Evolutionary conservation across 148 eudicot species (phyloP), one percentile per base, ranked within the genome.

Genomic region (Pouteria glomerata): DNA sequence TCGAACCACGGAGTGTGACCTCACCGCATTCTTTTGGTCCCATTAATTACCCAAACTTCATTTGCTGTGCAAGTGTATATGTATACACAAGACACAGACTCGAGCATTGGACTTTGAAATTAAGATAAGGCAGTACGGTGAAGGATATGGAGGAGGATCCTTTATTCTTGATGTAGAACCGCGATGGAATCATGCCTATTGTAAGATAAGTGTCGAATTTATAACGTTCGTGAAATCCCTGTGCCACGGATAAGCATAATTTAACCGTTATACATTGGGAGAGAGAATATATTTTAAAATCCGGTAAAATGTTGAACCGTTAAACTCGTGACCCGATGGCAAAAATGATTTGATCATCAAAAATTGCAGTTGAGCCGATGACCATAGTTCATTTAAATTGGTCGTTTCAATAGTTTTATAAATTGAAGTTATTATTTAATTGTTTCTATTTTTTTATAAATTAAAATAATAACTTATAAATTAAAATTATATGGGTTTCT

Each of bases 151-250:
- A 47, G 24, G 4, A n/a, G n/a, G n/a, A 18, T 27, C 57, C 37
- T 4, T 0, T 2, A 30, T 23, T 31, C 13, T 26, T 51, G 29
- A 23, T 3, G 1, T 51, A 8, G 21, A 47, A 33, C 59, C 29
- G 8, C 1, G 0, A 6, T 23, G 31, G 57, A 29, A 67, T 7
- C 14, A 29, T 27, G 24, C 14, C 13, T 15, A 39, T 57, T 0
- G 57, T 57, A 6, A 67, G 5, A 29, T 27, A 67, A 4, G 48
- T 35, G 48, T n/a, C 8, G 16, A 69, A 69, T 53, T 35, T 69
- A 69, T 59, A 29, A 15, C 1, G 3, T 2, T 55, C 73, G 16
- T 69, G 24, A 44, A 18, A 3, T 34, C 73, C 73, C 73, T 69
- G 62, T 10, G 18, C 57, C 33, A 53, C 21, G 35, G 21, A 19